These are phyloP conservation scores for Pseudonectria buxi DNA, from an alignment of 2,329 filamentous ascomycete species.

Conservation along the genomic window DNA sequence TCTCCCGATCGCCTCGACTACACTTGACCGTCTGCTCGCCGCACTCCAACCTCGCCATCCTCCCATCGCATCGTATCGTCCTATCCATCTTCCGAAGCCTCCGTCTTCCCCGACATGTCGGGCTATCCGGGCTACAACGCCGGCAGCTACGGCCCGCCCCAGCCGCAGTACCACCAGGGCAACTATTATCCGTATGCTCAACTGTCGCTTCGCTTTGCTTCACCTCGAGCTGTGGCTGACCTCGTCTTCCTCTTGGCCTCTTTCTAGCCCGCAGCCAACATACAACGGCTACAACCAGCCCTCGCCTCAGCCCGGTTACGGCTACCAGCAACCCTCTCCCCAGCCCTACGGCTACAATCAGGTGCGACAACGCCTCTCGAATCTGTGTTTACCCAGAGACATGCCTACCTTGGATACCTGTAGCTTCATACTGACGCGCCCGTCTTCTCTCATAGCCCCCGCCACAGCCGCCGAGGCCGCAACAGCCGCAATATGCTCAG, in stretches of 20 bases:
- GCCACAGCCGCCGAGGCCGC: constrained; percentile 27
- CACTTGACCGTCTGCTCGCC: no score
- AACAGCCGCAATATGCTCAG: constrained; percentile 25
- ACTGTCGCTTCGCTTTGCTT: constrained; percentile 1
- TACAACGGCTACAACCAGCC: constrained; percentile 46
- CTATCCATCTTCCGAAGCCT: no score
- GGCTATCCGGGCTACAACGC: constrained; percentile 53
- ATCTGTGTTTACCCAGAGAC: not conserved
- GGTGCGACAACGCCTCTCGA: constrained; percentile 25
- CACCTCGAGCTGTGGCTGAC: not conserved
- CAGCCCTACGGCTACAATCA: constrained; percentile 36
- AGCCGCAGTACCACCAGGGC: constrained; percentile 29
- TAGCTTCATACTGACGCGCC: constrained; percentile 2
- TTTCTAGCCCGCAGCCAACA: constrained; percentile 32
- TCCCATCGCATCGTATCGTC: not conserved
- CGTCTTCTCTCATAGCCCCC: constrained; percentile 2
- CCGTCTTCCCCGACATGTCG: constrained; percentile 42
- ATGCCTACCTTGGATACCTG: constrained; percentile 1
- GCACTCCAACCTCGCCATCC: no score
- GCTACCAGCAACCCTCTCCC: constrained; percentile 34
- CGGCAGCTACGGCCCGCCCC: constrained; percentile 35
- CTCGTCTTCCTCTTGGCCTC: constrained; percentile 17
- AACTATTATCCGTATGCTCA: constrained; percentile 45
- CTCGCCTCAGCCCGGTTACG: constrained; percentile 43
- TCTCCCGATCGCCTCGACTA: no score